phyloP scores from a whole-genome alignment of 176 grass and related monocot genomes.

The Eremochloa ophiuroides region DNA sequence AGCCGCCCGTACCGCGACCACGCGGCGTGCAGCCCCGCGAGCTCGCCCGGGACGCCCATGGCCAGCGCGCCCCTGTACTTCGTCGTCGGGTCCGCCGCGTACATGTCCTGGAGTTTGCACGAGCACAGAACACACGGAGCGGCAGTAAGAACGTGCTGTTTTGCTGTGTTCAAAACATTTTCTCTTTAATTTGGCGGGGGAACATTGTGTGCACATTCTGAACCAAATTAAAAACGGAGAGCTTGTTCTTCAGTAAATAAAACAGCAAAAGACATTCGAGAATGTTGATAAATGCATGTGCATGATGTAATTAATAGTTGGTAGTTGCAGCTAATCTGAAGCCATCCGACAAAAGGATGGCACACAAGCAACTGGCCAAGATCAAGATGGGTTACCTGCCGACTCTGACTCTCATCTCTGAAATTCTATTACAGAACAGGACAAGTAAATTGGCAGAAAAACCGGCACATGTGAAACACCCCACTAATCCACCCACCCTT shows the following conservation, averaged over 20 bases:
- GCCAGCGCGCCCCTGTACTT: conserved; percentile 63
- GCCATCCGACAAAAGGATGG: not conserved
- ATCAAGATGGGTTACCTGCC: not conserved
- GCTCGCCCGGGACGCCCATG: conserved; percentile 85
- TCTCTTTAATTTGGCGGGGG: not conserved
- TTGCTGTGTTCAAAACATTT: not conserved
- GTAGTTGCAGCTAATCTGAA: no score
- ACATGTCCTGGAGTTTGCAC: conserved; percentile 57
- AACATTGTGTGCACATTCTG: not conserved
- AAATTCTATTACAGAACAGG: not conserved
- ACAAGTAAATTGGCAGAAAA: not conserved
- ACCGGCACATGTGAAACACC: not conserved
- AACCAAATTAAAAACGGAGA: no score
- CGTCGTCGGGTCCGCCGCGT: conserved; percentile 40
- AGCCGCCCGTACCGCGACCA: conserved; percentile 71
- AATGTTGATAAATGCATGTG: no score
- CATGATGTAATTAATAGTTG: no score
- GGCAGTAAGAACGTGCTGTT: not conserved
- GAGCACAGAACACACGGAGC: not conserved
- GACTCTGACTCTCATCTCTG: not conserved
- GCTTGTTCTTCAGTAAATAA: no score
- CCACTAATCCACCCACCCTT: no score
- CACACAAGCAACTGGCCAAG: not conserved
- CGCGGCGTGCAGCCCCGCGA: conserved; percentile 66
- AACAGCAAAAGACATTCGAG: no score